Percentiles rank a stretch among this genome's conserved stretches.
These are phyloP conservation scores for Boeremia lycopersici DNA, from an alignment of 2,329 filamentous ascomycete species.

Conservation along the genomic window DNA sequence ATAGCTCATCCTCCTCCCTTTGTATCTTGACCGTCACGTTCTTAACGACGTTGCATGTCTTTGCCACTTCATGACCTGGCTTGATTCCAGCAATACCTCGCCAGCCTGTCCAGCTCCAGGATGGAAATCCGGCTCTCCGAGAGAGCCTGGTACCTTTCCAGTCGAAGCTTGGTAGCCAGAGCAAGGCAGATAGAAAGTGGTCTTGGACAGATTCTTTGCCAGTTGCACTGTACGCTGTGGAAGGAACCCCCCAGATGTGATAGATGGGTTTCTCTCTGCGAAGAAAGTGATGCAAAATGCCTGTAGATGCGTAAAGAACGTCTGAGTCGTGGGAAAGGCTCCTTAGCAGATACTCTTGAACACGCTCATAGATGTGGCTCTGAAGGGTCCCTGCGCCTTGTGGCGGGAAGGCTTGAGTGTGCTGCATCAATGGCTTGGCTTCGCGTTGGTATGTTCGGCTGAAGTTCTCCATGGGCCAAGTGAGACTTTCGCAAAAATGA, in stretches of 20 bases:
- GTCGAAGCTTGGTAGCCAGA: not conserved
- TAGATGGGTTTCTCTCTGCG: not conserved
- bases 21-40: not conserved
- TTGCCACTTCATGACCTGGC: not conserved
- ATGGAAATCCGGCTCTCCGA: not conserved
- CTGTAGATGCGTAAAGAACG: not conserved
- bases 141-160: not conserved
- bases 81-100: not conserved
- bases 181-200: not conserved
- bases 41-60: not conserved
- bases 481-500: not conserved
- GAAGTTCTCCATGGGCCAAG: not conserved
- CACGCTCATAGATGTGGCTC: not conserved
- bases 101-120: slow-evolving; percentile 7
- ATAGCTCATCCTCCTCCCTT: not conserved
- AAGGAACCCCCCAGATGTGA: slow-evolving; percentile 3
- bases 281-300: not conserved
- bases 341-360: not conserved
- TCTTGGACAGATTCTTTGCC: not conserved
- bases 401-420: not conserved
- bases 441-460: not conserved
- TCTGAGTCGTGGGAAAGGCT: not conserved
- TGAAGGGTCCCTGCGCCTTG: not conserved
- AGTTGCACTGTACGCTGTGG: not conserved
- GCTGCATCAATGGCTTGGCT: not conserved